Base-by-base conservation (phyloP, 129 eudicot genomes). In the Artemisia tridentata region DNA sequence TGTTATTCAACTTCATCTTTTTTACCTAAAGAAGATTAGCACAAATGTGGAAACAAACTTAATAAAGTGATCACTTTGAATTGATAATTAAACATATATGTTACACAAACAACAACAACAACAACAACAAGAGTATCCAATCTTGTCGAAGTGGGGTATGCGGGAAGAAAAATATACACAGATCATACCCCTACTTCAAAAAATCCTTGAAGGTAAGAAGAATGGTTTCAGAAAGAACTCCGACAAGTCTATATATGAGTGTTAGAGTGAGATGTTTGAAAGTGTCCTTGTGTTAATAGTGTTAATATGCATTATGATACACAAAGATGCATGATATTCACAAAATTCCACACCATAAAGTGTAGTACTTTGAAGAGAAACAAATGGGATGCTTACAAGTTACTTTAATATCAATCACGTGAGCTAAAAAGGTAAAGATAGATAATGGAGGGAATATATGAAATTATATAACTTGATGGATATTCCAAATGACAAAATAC, bases 331-430 rank as follows among this genome's bases (percentile, higher is more conserved):
- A 76, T 68, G 53, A 58, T 19, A 31, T 25, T 62, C 21, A 50
- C 52, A 49, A 61, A 57, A 48, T 18, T 49, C 60, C 75, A 65
- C n/a, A 25, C 31, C 46, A 76, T 53, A 72, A 67, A 58, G 70
- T 29, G 63, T 41, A 29, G 76, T 54, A 25, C 62, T 56, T 31
- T 49, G 49, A 77, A 23, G 65, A 69, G 73, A 78, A 84, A 83
- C 84, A 86, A 81, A 69, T 62, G 67, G 73, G 77, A 84, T 85
- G 74, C 71, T 78, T 81, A 85, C 95, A 87, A 86, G 82, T 46
- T 54, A 72, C 57, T 52, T 73, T 70, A 75, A 47, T 75, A 67
- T 80, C 89, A 78, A 63, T 74, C 95, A 87, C 89, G 82, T 91
- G 91, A 88, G 54, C 54, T 71, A 38, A 72, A 65, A 52, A 50